Percentiles rank a stretch among this genome's conserved stretches.
phyloP scores from a whole-genome alignment of 2,329 filamentous ascomycete genomes.

The Trichoderma simmonsii region DNA sequence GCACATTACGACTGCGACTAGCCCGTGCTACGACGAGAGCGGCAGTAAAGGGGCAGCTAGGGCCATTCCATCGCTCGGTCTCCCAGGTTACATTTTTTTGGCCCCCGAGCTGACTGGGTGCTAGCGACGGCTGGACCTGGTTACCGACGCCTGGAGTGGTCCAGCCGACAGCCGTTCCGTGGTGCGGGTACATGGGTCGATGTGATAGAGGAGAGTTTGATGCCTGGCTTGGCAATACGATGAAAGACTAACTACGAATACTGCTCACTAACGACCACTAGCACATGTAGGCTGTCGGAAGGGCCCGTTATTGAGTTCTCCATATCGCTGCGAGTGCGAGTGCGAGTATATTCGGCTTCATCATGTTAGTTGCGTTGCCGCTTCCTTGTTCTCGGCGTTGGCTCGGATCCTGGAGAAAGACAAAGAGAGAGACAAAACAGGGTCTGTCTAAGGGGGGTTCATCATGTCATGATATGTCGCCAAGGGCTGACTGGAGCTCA shows the following conservation, averaged over 20 bases:
- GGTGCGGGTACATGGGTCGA: not conserved
- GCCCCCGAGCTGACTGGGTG: constrained; percentile 8
- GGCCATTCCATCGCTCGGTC: constrained; percentile 1
- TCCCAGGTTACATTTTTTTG: not conserved
- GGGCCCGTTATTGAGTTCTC: not conserved
- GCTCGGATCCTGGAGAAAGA: not conserved
- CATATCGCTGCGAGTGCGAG: not conserved
- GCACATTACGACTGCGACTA: not conserved
- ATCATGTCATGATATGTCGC: not conserved
- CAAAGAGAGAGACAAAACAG: not conserved
- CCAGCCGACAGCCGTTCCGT: constrained; percentile 9
- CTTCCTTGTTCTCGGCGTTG: not conserved
- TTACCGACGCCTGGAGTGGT: not conserved
- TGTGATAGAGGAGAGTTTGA: not conserved
- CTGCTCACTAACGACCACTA: not conserved
- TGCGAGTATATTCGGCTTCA: not conserved
- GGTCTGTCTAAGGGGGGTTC: not conserved
- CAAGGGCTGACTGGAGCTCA: not conserved
- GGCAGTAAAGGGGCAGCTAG: not conserved
- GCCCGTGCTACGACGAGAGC: not conserved
- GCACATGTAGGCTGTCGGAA: not conserved
- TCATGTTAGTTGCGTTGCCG: not conserved
- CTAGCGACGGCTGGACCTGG: not conserved
- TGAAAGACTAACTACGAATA: not conserved
- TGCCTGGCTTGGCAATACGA: constrained; percentile 3